These are phyloP conservation scores for Lentinula raphanica DNA, from an alignment of 768 basidiomycete species.

Conservation along the genomic window DNA sequence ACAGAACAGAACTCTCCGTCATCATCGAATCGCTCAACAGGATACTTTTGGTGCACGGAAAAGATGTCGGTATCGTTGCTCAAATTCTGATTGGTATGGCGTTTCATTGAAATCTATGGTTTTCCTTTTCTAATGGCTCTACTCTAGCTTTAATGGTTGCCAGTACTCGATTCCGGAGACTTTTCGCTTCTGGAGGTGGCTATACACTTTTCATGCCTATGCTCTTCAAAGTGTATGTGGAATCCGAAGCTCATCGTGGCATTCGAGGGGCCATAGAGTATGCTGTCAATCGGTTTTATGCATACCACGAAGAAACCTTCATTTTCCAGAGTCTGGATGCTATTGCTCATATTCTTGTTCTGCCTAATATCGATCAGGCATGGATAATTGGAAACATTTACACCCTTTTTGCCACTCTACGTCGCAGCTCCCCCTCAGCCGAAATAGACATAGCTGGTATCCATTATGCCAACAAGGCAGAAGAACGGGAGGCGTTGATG, in stretches of 20 bases:
- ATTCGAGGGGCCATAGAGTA: slow-evolving; percentile 70
- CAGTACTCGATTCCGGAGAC: slow-evolving; percentile 68
- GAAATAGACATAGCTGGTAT: slow-evolving; percentile 63
- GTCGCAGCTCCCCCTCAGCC: slow-evolving; percentile 27
- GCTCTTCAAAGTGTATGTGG: slow-evolving; percentile 64
- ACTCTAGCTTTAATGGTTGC: slow-evolving; percentile 68
- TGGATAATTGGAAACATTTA: slow-evolving; percentile 56
- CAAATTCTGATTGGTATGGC: slow-evolving; percentile 66
- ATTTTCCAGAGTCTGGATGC: slow-evolving; percentile 69
- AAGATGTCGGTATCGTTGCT: slow-evolving; percentile 72
- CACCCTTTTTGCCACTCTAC: slow-evolving; percentile 54
- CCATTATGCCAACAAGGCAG: slow-evolving; percentile 51
- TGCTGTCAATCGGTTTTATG: slow-evolving; percentile 65
- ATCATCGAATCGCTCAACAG: slow-evolving; percentile 69
- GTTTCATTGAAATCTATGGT: not conserved
- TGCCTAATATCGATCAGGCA: slow-evolving; percentile 41
- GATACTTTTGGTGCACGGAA: slow-evolving; percentile 61
- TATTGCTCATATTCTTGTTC: slow-evolving; percentile 47
- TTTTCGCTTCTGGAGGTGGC: slow-evolving; percentile 67
- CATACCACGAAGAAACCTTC: slow-evolving; percentile 67
- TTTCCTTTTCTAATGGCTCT: not conserved
- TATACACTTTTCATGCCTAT: slow-evolving; percentile 74
- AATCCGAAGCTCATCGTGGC: slow-evolving; percentile 48
- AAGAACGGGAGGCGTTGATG: slow-evolving; percentile 70
- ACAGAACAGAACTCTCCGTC: slow-evolving; percentile 59